Evolutionary conservation across 202 grass and related monocot genomes (phyloP).

Genomic region (Eragrostis tef): DNA sequence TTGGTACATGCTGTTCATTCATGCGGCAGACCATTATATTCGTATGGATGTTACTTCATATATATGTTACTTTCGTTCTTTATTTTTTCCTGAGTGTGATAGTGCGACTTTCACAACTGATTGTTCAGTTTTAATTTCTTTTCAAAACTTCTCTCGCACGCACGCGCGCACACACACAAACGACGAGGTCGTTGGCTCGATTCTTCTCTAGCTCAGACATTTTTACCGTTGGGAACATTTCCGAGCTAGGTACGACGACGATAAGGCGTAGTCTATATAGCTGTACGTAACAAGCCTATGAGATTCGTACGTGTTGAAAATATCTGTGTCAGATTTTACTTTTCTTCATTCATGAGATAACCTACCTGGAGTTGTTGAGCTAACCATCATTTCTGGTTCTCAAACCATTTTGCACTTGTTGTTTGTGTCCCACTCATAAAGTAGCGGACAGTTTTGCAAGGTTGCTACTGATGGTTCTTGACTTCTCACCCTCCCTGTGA

Average conservation of each 20-base stretch:
- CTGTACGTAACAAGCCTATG: not conserved
- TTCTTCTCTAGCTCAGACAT: not conserved
- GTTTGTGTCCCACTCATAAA: not conserved
- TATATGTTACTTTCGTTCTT: not conserved
- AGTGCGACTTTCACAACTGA: not conserved
- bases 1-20: constrained; percentile 43
- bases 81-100: not conserved
- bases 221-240: not conserved
- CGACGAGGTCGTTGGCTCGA: not conserved
- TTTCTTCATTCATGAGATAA: not conserved
- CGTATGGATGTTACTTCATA: constrained; percentile 15
- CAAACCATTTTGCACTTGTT: not conserved
- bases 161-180: too few relatives aligned
- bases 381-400: not conserved
- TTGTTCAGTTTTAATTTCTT: not conserved
- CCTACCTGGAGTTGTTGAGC: not conserved
- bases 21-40: constrained; percentile 26
- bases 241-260: not conserved
- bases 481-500: constrained; percentile 5
- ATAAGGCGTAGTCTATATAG: not conserved
- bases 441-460: not conserved
- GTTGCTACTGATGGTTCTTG: not conserved
- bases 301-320: not conserved
- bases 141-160: not conserved
- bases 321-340: not conserved